phyloP scores from a whole-genome alignment of 2,329 filamentous ascomycete genomes.

The Cladosporium oxysporum region DNA sequence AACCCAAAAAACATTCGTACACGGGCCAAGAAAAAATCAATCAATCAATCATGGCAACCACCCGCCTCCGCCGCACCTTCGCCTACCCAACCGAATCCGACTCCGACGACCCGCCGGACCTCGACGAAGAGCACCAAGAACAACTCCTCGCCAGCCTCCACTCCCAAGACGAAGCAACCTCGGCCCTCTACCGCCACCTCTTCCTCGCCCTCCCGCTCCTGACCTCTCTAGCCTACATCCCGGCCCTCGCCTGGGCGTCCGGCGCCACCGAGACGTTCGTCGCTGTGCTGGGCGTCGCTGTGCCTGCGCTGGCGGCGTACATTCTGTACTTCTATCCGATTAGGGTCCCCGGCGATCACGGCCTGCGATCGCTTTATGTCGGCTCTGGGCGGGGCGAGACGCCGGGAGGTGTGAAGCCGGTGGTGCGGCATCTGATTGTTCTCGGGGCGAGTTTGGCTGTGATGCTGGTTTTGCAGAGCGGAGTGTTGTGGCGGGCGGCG shows the following conservation, averaged over 20 bases:
- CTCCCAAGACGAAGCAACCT: slow-evolving; percentile 51
- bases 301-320: slow-evolving; percentile 55
- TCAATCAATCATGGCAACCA: slow-evolving; percentile 47
- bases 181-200: slow-evolving; percentile 38
- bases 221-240: slow-evolving; percentile 58
- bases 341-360: slow-evolving; percentile 48
- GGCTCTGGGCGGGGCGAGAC: slow-evolving; percentile 26
- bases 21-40: not conserved
- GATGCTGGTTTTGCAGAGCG: slow-evolving; percentile 47
- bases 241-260: slow-evolving; percentile 44
- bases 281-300: slow-evolving; percentile 62
- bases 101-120: slow-evolving; percentile 55
- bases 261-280: slow-evolving; percentile 45
- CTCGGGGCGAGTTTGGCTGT: slow-evolving; percentile 57
- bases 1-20: not conserved
- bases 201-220: slow-evolving; percentile 64
- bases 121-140: slow-evolving; percentile 77
- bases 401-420: slow-evolving; percentile 9
- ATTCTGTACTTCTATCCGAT: slow-evolving; percentile 52
- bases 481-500: slow-evolving; percentile 27
- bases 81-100: slow-evolving; percentile 66
- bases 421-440: slow-evolving; percentile 53
- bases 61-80: slow-evolving; percentile 75
- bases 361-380: slow-evolving; percentile 34
- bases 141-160: slow-evolving; percentile 59